These are phyloP conservation scores for Dendrobium chrysotoxum DNA, from an alignment of 106 monocot genomes.

Conservation along the genomic window DNA sequence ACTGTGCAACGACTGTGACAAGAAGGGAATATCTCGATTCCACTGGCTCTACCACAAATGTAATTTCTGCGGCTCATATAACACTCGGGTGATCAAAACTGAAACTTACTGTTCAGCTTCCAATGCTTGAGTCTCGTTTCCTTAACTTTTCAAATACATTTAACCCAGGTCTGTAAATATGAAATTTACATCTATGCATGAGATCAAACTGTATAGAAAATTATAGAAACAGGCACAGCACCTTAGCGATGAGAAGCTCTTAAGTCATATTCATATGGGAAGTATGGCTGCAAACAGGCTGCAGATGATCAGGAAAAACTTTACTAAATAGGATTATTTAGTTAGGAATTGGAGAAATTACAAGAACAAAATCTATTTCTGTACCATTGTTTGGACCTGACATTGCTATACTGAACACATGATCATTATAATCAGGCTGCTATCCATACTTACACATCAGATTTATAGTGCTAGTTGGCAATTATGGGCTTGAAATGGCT, in stretches of 20 bases:
- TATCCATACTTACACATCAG: no score
- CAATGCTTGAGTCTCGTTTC: slow-evolving; percentile 8
- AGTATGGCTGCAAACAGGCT: no score
- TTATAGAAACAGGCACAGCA: neutral
- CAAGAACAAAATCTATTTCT: no score
- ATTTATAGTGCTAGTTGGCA: no score
- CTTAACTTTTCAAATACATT: neutral
- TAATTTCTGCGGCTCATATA: slow-evolving; percentile 79
- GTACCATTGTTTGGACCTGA: no score
- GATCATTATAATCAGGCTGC: no score
- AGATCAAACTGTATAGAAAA: neutral
- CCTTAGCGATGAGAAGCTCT: neutral
- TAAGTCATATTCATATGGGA: no score
- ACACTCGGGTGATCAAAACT: slow-evolving; percentile 79
- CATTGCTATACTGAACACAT: no score
- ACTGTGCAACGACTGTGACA: slow-evolving; percentile 89
- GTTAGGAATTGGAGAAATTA: no score
- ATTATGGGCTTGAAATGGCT: no score
- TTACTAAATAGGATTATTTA: no score
- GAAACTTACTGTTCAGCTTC: slow-evolving; percentile 35
- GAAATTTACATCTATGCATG: neutral
- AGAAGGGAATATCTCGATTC: slow-evolving; percentile 66
- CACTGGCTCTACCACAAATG: slow-evolving; percentile 99
- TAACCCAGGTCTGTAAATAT: slow-evolving; percentile 2
- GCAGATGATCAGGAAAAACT: no score